Percentiles rank a stretch among this genome's conserved stretches.
Evolutionary conservation across 352 stramenopile species (phyloP).

Genomic region (Halophytophthora batemanensis): DNA sequence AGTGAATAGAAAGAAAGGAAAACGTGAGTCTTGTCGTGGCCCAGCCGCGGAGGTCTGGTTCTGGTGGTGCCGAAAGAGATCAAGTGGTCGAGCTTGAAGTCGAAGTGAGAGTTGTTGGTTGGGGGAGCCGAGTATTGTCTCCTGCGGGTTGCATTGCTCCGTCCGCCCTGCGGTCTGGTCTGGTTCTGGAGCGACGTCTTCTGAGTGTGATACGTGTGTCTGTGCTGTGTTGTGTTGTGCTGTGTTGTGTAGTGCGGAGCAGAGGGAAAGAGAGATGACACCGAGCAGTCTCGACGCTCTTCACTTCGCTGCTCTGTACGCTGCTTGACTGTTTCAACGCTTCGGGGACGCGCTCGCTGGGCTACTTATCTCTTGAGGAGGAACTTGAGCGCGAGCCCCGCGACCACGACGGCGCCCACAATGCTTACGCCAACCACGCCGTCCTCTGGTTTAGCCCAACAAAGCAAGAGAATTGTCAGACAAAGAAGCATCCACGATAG

Average conservation of each 20-base stretch:
- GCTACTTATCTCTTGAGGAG: slow-evolving; percentile 64
- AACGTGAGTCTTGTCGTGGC: not conserved
- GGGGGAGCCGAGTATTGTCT: too few relatives aligned
- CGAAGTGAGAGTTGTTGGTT: too few relatives aligned
- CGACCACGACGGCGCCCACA: slow-evolving; percentile 67
- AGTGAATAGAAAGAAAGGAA: slow-evolving; percentile 4
- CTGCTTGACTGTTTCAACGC: slow-evolving; percentile 5
- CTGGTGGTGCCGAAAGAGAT: too few relatives aligned
- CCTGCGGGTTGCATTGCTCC: too few relatives aligned
- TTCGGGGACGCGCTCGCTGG: slow-evolving; percentile 9
- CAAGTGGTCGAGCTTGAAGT: too few relatives aligned
- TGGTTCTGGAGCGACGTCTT: not conserved
- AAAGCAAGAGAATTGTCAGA: not conserved
- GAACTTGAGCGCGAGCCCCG: slow-evolving; percentile 68
- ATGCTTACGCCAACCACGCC: slow-evolving; percentile 65
- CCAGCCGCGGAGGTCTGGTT: too few relatives aligned
- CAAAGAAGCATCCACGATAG: not conserved
- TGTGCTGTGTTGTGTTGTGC: not conserved
- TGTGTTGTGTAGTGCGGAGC: too few relatives aligned
- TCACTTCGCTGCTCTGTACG: slow-evolving; percentile 1
- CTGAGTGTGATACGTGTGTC: slow-evolving; percentile 14
- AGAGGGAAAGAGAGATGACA: too few relatives aligned
- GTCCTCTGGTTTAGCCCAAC: slow-evolving; percentile 30
- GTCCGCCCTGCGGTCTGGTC: not conserved
- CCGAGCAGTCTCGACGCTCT: too few relatives aligned